Percentiles rank a stretch among this genome's conserved stretches.
Conservation (phyloP, 1,284 basidiomycete genomes). For the Ustilago xerochloae region DNA sequence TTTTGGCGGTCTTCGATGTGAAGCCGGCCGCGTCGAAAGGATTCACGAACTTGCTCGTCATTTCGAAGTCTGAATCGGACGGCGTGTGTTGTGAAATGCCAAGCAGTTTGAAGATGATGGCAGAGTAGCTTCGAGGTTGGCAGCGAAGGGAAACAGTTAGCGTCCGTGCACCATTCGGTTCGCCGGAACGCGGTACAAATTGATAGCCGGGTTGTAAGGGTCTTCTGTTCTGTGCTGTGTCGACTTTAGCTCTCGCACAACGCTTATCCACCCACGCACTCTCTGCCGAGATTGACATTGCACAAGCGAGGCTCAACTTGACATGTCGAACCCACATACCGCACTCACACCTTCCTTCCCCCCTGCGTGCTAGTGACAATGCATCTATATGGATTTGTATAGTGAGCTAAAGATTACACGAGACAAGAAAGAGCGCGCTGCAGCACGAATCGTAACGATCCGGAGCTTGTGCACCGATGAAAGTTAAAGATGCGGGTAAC, state of each 20-base stretch:
- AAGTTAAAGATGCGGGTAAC: background rate
- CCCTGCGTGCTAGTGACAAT: background rate
- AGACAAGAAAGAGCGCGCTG: background rate
- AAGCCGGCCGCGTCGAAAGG: slow-evolving; percentile 23
- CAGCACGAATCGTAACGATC: background rate
- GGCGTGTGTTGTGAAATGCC: too few relatives aligned
- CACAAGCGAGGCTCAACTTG: slow-evolving; percentile 4
- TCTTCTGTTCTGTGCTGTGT: background rate
- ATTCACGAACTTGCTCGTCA: slow-evolving; percentile 4
- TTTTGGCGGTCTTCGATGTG: background rate
- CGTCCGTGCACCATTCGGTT: background rate
- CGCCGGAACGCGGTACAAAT: background rate
- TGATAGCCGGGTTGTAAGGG: background rate
- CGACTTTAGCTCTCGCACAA: background rate
- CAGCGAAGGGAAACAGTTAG: background rate
- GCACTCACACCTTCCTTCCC: background rate
- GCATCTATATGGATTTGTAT: background rate
- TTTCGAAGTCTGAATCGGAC: background rate
- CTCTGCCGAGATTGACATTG: background rate
- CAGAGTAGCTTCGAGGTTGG: background rate
- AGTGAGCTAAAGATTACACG: slow-evolving; percentile 1
- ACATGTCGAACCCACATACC: background rate
- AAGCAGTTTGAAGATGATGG: background rate
- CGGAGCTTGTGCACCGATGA: background rate
- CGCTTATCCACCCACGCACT: background rate